These are phyloP conservation scores for Ehretia macrophylla DNA, from an alignment of 257 asterid species.

Conservation along the genomic window DNA sequence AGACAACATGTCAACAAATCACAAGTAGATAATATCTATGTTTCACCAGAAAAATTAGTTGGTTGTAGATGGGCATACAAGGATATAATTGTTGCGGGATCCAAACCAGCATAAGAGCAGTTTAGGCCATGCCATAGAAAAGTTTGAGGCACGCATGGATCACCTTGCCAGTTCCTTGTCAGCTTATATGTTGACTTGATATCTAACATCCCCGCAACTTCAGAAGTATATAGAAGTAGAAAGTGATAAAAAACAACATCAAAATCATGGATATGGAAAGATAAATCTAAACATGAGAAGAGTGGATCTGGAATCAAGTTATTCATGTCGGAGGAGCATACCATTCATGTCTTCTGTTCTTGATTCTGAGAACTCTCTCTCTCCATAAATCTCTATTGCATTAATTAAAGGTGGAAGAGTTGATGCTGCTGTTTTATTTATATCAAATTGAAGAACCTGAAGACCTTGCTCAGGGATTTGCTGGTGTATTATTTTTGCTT, in stretches of 20 bases:
- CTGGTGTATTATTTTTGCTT: background rate
- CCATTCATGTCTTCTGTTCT: constrained; percentile 18
- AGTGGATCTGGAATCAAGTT: background rate
- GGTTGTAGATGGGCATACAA: constrained; percentile 19
- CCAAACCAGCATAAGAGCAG: constrained; percentile 19
- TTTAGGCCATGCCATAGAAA: constrained; percentile 36
- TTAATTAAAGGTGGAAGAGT: constrained; percentile 15
- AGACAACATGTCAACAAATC: too few species aligned
- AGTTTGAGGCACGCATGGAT: constrained; percentile 31
- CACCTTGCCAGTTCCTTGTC: constrained; percentile 44
- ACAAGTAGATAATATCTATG: background rate
- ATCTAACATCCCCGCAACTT: constrained; percentile 24
- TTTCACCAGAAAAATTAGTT: background rate
- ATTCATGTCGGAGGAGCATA: background rate
- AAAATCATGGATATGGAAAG: too few species aligned
- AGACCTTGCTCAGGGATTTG: background rate
- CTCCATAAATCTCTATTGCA: constrained; percentile 10
- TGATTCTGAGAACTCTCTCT: background rate
- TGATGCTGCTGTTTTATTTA: constrained; percentile 11
- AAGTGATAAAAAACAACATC: background rate
- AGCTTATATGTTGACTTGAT: constrained; percentile 25
- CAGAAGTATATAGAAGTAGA: background rate
- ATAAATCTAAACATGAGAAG: background rate
- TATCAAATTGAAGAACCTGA: background rate
- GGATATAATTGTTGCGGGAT: constrained; percentile 19